Evolutionary conservation across 2,329 filamentous ascomycete genomes (phyloP).

Genomic region (Aspergillus sp.): DNA sequence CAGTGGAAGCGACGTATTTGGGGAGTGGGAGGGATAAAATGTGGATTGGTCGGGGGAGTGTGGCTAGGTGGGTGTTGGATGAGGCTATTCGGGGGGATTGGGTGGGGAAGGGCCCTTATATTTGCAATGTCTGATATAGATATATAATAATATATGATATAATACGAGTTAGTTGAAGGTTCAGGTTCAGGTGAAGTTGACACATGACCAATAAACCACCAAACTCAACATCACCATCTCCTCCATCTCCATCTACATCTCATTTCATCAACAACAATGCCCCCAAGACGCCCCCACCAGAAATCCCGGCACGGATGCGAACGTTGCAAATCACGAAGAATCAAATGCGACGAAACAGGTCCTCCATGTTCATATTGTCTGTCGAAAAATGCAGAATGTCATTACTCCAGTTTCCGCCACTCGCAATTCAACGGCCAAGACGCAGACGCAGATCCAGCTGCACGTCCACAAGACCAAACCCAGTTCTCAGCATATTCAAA

Average conservation of each 20-base stretch:
- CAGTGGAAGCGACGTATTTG: conserved; percentile 2
- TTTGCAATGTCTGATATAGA: conserved; percentile 1
- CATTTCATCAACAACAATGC: not conserved
- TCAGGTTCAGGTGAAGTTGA: too few relatives aligned
- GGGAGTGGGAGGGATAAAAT: conserved; percentile 2
- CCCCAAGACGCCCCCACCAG: not conserved
- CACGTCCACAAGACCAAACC: too few relatives aligned
- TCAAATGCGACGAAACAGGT: conserved; percentile 10
- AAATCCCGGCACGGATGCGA: conserved; percentile 1
- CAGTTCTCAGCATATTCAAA: too few relatives aligned
- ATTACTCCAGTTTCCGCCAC: conserved; percentile 1
- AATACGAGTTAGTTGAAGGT: too few relatives aligned
- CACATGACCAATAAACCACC: too few relatives aligned
- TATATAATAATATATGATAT: too few relatives aligned
- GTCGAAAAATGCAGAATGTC: conserved; percentile 7
- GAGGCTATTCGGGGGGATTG: conserved; percentile 1
- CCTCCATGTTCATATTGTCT: conserved; percentile 11
- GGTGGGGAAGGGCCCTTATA: conserved; percentile 2
- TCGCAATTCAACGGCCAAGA: conserved; percentile 2
- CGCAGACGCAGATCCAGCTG: too few relatives aligned
- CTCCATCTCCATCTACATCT: not conserved
- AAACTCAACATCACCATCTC: too few relatives aligned
- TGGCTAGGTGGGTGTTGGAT: conserved; percentile 7
- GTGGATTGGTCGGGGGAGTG: conserved; percentile 5
- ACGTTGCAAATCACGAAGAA: not conserved